Conservation (phyloP, 768 basidiomycete species). For the Tricholomella constricta region DNA sequence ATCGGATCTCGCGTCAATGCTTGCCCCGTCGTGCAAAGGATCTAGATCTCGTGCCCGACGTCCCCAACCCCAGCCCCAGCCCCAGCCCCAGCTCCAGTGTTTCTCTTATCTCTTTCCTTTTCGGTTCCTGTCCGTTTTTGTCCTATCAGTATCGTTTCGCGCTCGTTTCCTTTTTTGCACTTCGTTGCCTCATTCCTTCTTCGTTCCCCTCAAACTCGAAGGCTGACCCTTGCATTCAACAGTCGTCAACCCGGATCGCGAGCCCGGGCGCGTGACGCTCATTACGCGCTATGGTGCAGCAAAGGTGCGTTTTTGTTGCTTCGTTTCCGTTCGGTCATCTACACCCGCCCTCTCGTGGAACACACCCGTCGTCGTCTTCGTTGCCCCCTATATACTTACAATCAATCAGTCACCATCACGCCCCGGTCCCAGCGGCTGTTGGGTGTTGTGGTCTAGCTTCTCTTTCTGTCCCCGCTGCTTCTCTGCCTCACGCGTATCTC, state of each 20-base stretch:
- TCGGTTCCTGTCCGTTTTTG: neutral
- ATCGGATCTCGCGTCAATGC: no score
- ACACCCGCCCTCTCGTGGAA: neutral
- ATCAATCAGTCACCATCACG: no score
- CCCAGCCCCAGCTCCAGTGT: no score
- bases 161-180: neutral
- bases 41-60: no score
- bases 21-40: no score
- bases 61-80: no score
- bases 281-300: slow-evolving; percentile 93
- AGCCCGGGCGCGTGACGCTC: slow-evolving; percentile 80
- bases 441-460: no score
- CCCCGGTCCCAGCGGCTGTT: slow-evolving; percentile 7
- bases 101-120: neutral
- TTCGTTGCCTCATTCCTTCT: neutral
- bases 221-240: slow-evolving; percentile 1
- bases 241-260: slow-evolving; percentile 89
- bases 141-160: neutral
- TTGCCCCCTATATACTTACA: no score
- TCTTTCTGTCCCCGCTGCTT: neutral
- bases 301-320: slow-evolving; percentile 54
- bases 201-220: neutral
- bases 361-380: neutral
- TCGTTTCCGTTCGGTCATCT: neutral
- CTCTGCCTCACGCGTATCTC: neutral